A percentile compares a stretch with the other conserved stretches of the same genome.
Conservation (phyloP, 768 basidiomycete genomes). For the Serendipita vermifera region DNA sequence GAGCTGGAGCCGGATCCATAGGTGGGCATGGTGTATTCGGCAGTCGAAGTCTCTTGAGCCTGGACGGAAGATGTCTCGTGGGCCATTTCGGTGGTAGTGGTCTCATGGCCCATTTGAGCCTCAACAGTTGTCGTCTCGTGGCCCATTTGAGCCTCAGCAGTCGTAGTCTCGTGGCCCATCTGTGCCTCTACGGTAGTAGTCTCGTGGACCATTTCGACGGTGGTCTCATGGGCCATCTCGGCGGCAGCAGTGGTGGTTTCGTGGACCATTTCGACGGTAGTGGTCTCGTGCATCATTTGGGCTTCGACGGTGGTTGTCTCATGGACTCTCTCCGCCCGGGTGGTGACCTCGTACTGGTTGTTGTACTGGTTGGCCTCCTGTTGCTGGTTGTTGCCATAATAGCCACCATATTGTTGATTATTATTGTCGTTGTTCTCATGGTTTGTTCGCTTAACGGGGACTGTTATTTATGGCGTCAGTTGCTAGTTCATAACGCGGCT, state of each 20-base stretch:
- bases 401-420: background rate
- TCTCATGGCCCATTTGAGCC: conserved; percentile 1
- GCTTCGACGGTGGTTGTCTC: background rate
- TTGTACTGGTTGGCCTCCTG: background rate
- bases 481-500: too few relatives aligned
- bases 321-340: too few relatives aligned
- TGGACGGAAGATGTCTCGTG: background rate
- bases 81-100: background rate
- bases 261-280: background rate
- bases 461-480: too few relatives aligned
- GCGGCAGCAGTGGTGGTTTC: background rate
- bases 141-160: background rate
- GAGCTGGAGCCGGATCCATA: background rate
- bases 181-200: background rate
- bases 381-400: conserved; percentile 3
- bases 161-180: conserved; percentile 1
- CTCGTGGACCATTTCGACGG: background rate
- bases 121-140: background rate
- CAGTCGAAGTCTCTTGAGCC: background rate
- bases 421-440: background rate
- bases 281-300: conserved; percentile 1
- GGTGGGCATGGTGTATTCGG: background rate
- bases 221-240: conserved; percentile 5
- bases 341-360: conserved; percentile 6
- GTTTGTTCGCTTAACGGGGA: background rate